These are phyloP conservation scores for Tolypocladium amazonense DNA, from an alignment of 2,329 filamentous ascomycete genomes.

Conservation along the genomic window DNA sequence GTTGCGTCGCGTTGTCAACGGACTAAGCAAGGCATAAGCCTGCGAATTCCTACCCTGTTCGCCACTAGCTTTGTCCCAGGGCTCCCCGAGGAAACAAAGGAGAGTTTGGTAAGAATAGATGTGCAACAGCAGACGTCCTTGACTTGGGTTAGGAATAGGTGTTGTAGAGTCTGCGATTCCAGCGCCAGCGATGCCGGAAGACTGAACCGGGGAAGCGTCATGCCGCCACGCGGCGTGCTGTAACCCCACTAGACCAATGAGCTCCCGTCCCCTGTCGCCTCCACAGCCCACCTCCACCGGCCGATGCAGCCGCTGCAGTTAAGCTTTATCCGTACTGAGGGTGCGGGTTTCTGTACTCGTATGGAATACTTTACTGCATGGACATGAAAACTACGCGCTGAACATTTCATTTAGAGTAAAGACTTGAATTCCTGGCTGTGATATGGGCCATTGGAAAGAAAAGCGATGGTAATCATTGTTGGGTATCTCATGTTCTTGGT, in stretches of 20 bases:
- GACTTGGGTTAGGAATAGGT: too few relatives aligned
- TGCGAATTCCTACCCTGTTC: not conserved
- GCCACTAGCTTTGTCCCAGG: not conserved
- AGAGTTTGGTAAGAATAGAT: not conserved
- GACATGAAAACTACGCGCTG: not conserved
- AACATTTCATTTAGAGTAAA: not conserved
- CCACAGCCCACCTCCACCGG: not conserved
- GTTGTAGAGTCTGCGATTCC: not conserved
- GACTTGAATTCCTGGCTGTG: not conserved
- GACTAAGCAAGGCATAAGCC: not conserved
- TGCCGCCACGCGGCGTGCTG: not conserved
- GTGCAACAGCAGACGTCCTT: too few relatives aligned
- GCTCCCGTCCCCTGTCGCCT: not conserved
- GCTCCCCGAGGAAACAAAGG: not conserved
- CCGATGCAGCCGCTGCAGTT: too few relatives aligned
- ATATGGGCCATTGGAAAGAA: not conserved
- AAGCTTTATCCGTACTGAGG: too few relatives aligned
- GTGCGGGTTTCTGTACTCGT: too few relatives aligned
- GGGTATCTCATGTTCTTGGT: not conserved
- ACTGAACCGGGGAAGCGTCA: not conserved
- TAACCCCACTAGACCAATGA: not conserved
- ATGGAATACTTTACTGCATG: not conserved
- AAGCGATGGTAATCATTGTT: too few relatives aligned
- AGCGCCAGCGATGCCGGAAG: not conserved
- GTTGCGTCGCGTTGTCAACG: not conserved